Conservation (phyloP, 495 filamentous ascomycete species). For the Xylaria bambusicola region DNA sequence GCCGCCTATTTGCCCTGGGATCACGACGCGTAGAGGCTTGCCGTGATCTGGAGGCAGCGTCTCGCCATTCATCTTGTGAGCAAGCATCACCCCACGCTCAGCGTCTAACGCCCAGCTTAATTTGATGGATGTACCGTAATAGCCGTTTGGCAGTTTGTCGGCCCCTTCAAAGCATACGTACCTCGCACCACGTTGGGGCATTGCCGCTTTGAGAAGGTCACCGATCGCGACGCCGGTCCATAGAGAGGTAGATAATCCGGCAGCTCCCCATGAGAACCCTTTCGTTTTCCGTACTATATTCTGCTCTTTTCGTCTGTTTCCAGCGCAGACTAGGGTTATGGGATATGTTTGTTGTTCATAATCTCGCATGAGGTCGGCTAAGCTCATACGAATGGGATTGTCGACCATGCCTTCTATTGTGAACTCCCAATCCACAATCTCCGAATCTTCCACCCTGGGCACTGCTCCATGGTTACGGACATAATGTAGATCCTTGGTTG, state of each 20-base stretch:
- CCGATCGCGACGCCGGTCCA: constrained; percentile 83
- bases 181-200: constrained; percentile 68
- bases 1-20: constrained; percentile 93
- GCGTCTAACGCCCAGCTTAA: constrained; percentile 87
- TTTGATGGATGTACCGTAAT: constrained; percentile 87
- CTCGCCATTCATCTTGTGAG: constrained; percentile 93
- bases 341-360: constrained; percentile 87
- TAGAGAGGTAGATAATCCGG: constrained; percentile 83
- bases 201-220: constrained; percentile 70
- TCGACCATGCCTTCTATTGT: constrained; percentile 84
- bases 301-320: constrained; percentile 93
- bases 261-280: constrained; percentile 94
- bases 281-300: constrained; percentile 90
- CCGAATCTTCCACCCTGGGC: constrained; percentile 70
- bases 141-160: constrained; percentile 85
- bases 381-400: constrained; percentile 69
- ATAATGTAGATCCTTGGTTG: constrained; percentile 89
- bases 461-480: constrained; percentile 95
- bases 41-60: constrained; percentile 83
- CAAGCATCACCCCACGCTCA: constrained; percentile 84
- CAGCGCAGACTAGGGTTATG: constrained; percentile 89
- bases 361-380: constrained; percentile 72
- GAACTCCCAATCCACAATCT: constrained; percentile 80
- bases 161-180: constrained; percentile 95
- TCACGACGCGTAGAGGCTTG: constrained; percentile 77